A percentile compares a stretch with the other conserved stretches of the same genome.
Evolutionary conservation across 495 filamentous ascomycete genomes (phyloP).

Genomic region (Haplographium delicatum): DNA sequence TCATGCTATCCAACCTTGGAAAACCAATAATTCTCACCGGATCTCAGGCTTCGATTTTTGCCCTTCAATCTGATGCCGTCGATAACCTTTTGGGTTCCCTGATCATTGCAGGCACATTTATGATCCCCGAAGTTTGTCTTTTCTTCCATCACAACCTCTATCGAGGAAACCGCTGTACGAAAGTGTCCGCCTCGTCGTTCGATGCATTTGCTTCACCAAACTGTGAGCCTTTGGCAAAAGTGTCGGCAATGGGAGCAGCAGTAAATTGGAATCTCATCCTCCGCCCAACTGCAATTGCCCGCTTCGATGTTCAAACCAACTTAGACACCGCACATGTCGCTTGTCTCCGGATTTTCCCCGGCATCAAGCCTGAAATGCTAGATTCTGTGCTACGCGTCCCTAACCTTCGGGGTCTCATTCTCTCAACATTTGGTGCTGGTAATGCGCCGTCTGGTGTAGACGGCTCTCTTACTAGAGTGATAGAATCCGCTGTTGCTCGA

Average conservation of each 20-base stretch:
- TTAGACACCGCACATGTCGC: constrained; percentile 86
- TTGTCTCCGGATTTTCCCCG: constrained; percentile 90
- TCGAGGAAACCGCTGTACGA: constrained; percentile 84
- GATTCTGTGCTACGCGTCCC: constrained; percentile 79
- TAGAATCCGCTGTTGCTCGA: constrained; percentile 68
- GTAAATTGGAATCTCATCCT: constrained; percentile 80
- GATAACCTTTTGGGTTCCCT: constrained; percentile 90
- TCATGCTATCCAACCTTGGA: constrained; percentile 89
- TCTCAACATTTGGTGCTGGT: constrained; percentile 94
- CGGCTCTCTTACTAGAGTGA: constrained; percentile 73
- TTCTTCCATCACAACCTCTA: constrained; percentile 95
- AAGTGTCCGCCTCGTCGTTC: constrained; percentile 82
- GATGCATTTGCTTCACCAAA: constrained; percentile 86
- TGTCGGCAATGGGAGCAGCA: constrained; percentile 73
- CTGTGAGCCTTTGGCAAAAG: constrained; percentile 68
- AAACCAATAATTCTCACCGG: constrained; percentile 91
- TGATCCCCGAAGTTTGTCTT: constrained; percentile 92
- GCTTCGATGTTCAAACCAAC: constrained; percentile 71
- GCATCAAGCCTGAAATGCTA: constrained; percentile 92
- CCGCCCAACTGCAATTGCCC: constrained; percentile 64
- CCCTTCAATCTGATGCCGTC: constrained; percentile 91
- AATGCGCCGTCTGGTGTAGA: constrained; percentile 87
- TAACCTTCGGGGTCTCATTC: constrained; percentile 73
- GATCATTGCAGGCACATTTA: constrained; percentile 92
- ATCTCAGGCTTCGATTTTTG: constrained; percentile 87